Evolutionary conservation across 139 green algal species (phyloP), one percentile per base, ranked within the genome.

Genomic region (Nannochloris sp.): DNA sequence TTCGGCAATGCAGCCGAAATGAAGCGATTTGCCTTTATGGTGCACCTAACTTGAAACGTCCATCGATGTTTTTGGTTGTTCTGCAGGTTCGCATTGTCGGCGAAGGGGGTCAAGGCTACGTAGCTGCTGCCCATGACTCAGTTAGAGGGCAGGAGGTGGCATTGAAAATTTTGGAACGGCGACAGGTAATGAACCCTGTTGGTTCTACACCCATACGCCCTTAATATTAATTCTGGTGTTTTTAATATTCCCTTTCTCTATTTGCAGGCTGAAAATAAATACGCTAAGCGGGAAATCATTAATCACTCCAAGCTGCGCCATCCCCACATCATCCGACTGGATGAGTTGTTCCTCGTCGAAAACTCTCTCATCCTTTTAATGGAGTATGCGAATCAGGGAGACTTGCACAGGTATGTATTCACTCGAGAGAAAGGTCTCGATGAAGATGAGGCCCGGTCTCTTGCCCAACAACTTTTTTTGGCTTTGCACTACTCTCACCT

Each of bases 401-500:
- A 92, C 60, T 36, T 92, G 32, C 80, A 53, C 13, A 1, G 56
- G 12, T 87, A 90, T 33, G 87, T 96, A 30, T 85, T 89, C 58
- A 75, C 80, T 0, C 85, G 83, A 14, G 77, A 83, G 31, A 80
- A 83, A 32, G 78, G 86, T 7, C 87, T 98, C 33, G 83, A 84
- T 23, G 94, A 98, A 74, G 79, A 87, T 8, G 92, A 97, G 61
- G 92, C 90, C 7, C 23, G 19, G 44, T 19, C 10, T 53, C 10
- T 19, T 14, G 12, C 83, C 76, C 93, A 99, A 82, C 93, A 99
- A 81, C 81, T 99, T 0, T 87, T 98, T 9, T 84, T 92, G 1
- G 90, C 86, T 25, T 78, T 99, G 31, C 86, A 95, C 64, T 98
- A 97, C 75, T 94, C 90, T 71, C 93, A 99, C 78, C 67, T 72